These are phyloP conservation scores for Pythium biforme DNA, from an alignment of 352 stramenopile genomes.

Conservation along the genomic window DNA sequence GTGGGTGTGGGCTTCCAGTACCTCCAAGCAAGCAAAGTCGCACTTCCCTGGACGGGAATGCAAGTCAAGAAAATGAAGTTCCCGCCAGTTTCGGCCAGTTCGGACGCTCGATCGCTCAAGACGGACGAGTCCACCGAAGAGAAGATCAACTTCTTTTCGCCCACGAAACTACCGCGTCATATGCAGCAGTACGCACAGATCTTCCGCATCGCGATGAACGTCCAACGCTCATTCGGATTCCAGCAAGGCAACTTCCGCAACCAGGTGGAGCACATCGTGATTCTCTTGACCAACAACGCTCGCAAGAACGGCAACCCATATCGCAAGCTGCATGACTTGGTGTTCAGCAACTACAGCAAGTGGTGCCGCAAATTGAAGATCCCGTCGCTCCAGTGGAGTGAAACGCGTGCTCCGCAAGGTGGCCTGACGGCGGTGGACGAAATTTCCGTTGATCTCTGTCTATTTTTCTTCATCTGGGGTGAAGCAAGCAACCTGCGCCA, in stretches of 20 bases:
- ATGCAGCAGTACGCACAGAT: constrained; percentile 87
- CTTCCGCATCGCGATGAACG: constrained; percentile 80
- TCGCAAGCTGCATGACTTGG: constrained; percentile 71
- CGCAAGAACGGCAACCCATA: constrained; percentile 80
- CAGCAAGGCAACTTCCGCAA: constrained; percentile 91
- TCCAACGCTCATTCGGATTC: constrained; percentile 85
- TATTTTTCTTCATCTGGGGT: constrained; percentile 99
- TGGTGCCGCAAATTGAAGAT: constrained; percentile 88
- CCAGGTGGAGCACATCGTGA: constrained; percentile 97
- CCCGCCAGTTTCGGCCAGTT: constrained; percentile 68
- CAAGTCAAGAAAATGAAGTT: constrained; percentile 32
- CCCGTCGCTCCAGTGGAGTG: constrained; percentile 63
- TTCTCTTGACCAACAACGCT: constrained; percentile 93
- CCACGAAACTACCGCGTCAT: constrained; percentile 58
- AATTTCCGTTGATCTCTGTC: constrained; percentile 80
- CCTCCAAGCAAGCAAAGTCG: constrained; percentile 35
- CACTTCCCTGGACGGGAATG: constrained; percentile 34
- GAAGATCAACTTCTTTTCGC: constrained; percentile 82
- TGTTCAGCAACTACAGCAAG: constrained; percentile 89
- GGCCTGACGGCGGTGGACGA: constrained; percentile 87
- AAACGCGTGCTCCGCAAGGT: constrained; percentile 67
- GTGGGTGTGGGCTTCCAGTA: constrained; percentile 48
- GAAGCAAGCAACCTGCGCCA: constrained; percentile 97
- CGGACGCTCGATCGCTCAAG: constrained; percentile 71
- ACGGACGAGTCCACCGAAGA: constrained; percentile 40